Base-by-base conservation (phyloP, 78 protist genomes). In the Speleostelium caveatum region DNA sequence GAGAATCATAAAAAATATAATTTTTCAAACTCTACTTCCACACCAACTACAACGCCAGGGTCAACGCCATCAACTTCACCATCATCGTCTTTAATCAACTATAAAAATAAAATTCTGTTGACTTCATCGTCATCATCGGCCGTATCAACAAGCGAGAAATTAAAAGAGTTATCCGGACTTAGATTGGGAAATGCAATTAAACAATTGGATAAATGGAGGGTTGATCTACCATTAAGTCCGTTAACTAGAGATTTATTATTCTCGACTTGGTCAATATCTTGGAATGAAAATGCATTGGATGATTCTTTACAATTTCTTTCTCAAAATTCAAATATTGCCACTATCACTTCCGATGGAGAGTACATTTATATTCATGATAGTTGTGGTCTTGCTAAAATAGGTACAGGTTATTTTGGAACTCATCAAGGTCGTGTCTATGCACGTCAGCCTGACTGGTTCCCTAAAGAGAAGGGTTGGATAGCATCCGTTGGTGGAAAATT, bases 391-490 rank as follows among this genome's bases (percentile, higher is more conserved):
- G 77, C 77, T 32, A 93, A 86, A 71, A 63, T 93, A 35, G 92
- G 95, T 32, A 79, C 95, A 16, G 90, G 88, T 19, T 91, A 80
- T 58, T 60, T 72, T 45, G 88, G 86, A 28, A 78, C 95, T 3
- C 76, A 86, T 39, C 95, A 76, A 39, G 95, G 95, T 32, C 19
- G 89, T 17, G 90, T 92, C 32, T 92, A 92, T 49, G 77, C 86
- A 0, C 19, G 90, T 26, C 38, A 41, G 6, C 42, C 73, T 1
- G 56, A 65, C 35, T 92, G 63, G 49, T 71, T n/a, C 22, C 85
- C 95, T 32, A 63, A 42, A 49, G 95, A 92, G n/a, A 78, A 75
- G 19, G 95, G 90, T 26, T 92, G 91, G 93, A 7, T 92, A 38
- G 87, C 67, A 19, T 36, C 38, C 6, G 30, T 83, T 38, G 83